Evolutionary conservation across 345 rosid species (phyloP).

Genomic region (Ceriops tagal): DNA sequence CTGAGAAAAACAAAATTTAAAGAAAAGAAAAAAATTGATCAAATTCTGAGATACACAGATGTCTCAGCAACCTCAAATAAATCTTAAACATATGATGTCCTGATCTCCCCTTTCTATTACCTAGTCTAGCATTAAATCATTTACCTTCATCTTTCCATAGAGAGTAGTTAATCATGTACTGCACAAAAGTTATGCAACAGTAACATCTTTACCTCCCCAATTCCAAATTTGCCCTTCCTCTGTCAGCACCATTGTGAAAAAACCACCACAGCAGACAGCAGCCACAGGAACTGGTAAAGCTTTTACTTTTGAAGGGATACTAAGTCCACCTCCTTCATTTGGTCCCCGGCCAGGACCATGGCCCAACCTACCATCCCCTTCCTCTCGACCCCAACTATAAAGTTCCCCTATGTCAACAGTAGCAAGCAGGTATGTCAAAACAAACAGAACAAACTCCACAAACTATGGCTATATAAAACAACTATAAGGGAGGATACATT

Average conservation of each 20-base stretch:
- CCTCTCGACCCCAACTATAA: conserved; percentile 92
- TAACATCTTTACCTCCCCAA: conserved; percentile 65
- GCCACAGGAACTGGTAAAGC: conserved; percentile 59
- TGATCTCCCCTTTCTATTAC: not conserved
- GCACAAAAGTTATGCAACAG: not conserved
- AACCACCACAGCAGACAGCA: conserved; percentile 87
- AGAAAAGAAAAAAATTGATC: not conserved
- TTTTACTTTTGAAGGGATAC: conserved; percentile 80
- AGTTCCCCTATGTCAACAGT: conserved; percentile 55
- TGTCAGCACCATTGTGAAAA: conserved; percentile 74
- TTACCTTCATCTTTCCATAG: too few relatives aligned
- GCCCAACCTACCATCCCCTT: conserved; percentile 95
- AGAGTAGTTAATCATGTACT: too few relatives aligned
- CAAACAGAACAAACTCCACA: not conserved
- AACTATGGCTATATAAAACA: too few relatives aligned
- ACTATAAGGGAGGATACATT: too few relatives aligned
- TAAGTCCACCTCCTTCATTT: conserved; percentile 85
- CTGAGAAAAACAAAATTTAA: conserved; percentile 27
- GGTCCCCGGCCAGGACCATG: conserved; percentile 92
- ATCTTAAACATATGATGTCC: not conserved
- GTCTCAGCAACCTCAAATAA: not conserved
- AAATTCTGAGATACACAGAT: not conserved
- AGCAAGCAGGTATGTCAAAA: conserved; percentile 3
- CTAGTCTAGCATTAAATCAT: too few relatives aligned
- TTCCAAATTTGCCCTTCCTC: conserved; percentile 84